phyloP scores from a whole-genome alignment of 2,329 filamentous ascomycete genomes.

The Moelleriella libera region DNA sequence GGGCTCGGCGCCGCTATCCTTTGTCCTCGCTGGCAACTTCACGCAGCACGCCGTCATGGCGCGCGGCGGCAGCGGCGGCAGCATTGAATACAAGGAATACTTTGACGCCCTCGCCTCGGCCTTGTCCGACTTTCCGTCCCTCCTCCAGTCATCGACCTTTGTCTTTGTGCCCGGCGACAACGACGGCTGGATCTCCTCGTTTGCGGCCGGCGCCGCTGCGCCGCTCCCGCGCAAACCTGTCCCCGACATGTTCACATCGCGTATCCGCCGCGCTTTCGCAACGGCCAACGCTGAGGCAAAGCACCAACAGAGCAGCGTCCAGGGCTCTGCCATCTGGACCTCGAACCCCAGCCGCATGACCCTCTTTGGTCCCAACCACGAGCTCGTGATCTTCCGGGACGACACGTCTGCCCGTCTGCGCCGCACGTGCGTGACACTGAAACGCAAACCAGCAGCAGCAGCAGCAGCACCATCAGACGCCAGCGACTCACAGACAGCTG shows the following conservation, averaged over 20 bases:
- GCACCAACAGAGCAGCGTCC: background rate
- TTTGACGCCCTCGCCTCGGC: slow-evolving; percentile 79
- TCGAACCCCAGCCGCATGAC: slow-evolving; percentile 73
- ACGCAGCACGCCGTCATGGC: slow-evolving; percentile 50
- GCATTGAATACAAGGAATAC: slow-evolving; percentile 93
- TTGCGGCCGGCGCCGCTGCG: slow-evolving; percentile 59
- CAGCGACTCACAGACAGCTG: slow-evolving; percentile 8
- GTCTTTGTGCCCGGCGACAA: slow-evolving; percentile 93
- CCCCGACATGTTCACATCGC: slow-evolving; percentile 80
- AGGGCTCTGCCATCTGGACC: slow-evolving; percentile 63
- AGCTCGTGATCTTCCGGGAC: slow-evolving; percentile 77
- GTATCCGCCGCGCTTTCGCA: slow-evolving; percentile 69
- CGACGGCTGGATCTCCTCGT: slow-evolving; percentile 89
- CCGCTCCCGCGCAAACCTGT: slow-evolving; percentile 58
- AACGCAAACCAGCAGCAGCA: slow-evolving; percentile 19
- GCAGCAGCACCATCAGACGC: slow-evolving; percentile 6
- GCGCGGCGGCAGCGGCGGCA: slow-evolving; percentile 58
- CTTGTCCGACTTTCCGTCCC: slow-evolving; percentile 67
- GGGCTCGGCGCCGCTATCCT: slow-evolving; percentile 56
- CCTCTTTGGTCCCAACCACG: slow-evolving; percentile 77
- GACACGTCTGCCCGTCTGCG: slow-evolving; percentile 70
- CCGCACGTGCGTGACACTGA: slow-evolving; percentile 61
- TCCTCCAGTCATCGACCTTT: slow-evolving; percentile 71
- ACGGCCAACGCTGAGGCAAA: slow-evolving; percentile 56
- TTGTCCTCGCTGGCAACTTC: slow-evolving; percentile 82